These are phyloP conservation scores for Ophiostoma australiae DNA, from an alignment of 2,329 filamentous ascomycete genomes.

Conservation along the genomic window DNA sequence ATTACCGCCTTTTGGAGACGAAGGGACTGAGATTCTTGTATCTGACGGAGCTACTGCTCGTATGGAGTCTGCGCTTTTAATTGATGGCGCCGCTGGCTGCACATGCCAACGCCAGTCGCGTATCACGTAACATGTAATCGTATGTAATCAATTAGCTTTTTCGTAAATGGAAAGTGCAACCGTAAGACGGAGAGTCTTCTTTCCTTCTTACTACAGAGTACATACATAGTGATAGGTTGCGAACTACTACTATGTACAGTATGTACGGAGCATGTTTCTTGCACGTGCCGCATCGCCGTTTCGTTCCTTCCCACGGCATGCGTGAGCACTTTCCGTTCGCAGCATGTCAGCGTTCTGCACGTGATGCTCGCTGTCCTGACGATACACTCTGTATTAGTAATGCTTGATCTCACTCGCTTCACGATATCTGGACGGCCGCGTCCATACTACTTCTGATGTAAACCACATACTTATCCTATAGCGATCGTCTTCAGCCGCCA, in stretches of 20 bases:
- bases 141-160: background rate
- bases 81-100: background rate
- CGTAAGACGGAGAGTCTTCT: slow-evolving; percentile 23
- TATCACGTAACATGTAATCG: background rate
- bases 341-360: background rate
- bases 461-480: background rate
- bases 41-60: background rate
- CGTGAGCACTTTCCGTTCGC: background rate
- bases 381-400: background rate
- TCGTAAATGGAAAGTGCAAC: slow-evolving; percentile 4
- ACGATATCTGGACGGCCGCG: background rate
- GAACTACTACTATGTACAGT: no score
- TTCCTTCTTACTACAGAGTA: background rate
- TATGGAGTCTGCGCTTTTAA: background rate
- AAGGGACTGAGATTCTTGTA: background rate
- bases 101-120: slow-evolving; percentile 13
- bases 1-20: slow-evolving; percentile 8
- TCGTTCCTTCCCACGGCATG: no score
- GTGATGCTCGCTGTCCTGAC: background rate
- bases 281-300: background rate
- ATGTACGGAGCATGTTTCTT: background rate
- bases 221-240: no score
- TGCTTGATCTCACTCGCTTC: background rate
- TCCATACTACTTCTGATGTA: background rate
- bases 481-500: background rate